Base-by-base conservation (phyloP, 2,329 filamentous ascomycete species). In the Pestalotiopsis fici region DNA sequence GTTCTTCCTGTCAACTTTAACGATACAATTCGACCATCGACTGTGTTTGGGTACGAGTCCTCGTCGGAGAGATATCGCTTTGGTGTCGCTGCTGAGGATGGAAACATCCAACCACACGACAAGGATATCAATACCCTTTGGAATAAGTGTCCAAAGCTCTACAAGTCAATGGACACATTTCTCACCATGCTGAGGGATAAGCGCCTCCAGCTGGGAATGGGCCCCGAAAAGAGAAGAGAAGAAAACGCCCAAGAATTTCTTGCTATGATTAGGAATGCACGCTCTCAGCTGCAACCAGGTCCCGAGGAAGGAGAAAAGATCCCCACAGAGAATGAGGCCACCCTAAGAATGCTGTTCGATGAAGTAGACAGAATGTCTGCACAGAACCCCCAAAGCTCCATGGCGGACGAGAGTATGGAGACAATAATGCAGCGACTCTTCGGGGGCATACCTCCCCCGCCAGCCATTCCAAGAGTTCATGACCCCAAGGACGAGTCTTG, bases 61-160 rank as follows among this genome's bases (percentile, higher is more conserved):
- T 35, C 57, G 11, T 11, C 27, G 13, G 47, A 68, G 15, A 65
- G 72, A 6, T 69, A 70, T 39, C 72, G 69, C 25, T 18, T 68
- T 23, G 37, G 71, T 6, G 25, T 62, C 64, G 65, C 64, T 67
- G 27, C 70, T 64, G 13, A 73, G 75, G 6, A 68, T 68, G 5
- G 65, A 71, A 68, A 75, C 27, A 55, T 76, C 28, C 56, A 68
- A 13, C 57, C 65, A 6, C 78, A 75, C 21, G 73, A 74, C n/a
- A 72, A 73, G 6, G 72, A 73, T 27, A 72, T 80, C 59, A 71
- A 80, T 59, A 71, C 69, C 3, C 69, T 72, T 39, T 86, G 84
- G 75, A 83, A 85, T 60, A 74, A 75, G 1, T 82, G 82, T 50
- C 74, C 76, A 28, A 76, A 77, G 37, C 69, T 83, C 27, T 74